These are phyloP conservation scores for Ogataea pilisensis DNA, from an alignment of 805 yeast species.

Conservation along the genomic window DNA sequence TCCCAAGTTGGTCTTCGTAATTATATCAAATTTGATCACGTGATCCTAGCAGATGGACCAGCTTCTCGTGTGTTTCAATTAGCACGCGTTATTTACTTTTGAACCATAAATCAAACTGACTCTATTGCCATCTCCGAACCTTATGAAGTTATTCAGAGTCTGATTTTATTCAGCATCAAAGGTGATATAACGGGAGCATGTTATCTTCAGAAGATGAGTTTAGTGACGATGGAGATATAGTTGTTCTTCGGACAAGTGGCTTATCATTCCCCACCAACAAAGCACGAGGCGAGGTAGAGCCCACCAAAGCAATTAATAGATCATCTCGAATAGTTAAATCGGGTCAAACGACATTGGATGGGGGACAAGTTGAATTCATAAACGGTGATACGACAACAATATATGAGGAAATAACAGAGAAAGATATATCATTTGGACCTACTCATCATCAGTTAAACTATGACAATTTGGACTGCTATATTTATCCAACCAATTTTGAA, in stretches of 20 bases:
- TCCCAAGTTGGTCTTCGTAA: too few species aligned
- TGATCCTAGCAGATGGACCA: too few species aligned
- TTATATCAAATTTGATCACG: too few species aligned
- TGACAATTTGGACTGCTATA: slow-evolving; percentile 41
- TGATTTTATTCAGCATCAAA: too few species aligned
- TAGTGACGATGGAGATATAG: slow-evolving; percentile 23
- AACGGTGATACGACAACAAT: slow-evolving; percentile 13
- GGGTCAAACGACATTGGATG: slow-evolving; percentile 26
- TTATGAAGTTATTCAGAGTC: too few species aligned
- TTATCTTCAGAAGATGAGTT: slow-evolving; percentile 21
- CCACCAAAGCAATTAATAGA: slow-evolving; percentile 18
- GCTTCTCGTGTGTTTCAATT: too few species aligned
- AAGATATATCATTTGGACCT: slow-evolving; percentile 27
- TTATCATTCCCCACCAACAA: not conserved
- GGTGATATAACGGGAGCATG: too few species aligned
- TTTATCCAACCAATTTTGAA: slow-evolving; percentile 84
- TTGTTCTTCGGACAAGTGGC: slow-evolving; percentile 6
- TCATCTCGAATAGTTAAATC: slow-evolving; percentile 10
- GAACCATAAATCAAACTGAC: too few species aligned
- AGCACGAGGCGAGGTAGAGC: not conserved
- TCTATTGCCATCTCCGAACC: too few species aligned
- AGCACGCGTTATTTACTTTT: not conserved
- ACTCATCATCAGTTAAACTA: slow-evolving; percentile 49
- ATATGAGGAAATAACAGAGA: slow-evolving; percentile 25
- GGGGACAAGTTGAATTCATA: slow-evolving; percentile 14